A percentile compares a stretch with the other conserved stretches of the same genome.
Conservation (phyloP, 257 asterid species). For the Salvia miltiorrhiza region DNA sequence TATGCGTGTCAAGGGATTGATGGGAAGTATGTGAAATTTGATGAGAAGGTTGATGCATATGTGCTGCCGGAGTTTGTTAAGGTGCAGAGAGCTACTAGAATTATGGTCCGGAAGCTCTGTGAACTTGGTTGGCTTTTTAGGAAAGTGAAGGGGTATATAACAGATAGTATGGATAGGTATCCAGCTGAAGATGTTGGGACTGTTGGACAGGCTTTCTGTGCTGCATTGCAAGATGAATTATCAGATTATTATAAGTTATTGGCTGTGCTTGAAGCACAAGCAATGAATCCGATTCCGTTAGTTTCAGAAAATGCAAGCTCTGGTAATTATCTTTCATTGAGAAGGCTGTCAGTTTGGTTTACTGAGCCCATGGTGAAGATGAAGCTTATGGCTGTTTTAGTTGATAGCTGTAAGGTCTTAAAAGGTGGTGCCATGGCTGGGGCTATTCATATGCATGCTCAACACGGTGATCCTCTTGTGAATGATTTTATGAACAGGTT, state of each 20-base stretch:
- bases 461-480: slow-evolving; percentile 97
- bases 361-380: slow-evolving; percentile 96
- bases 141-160: slow-evolving; percentile 74
- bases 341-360: slow-evolving; percentile 95
- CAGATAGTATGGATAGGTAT: slow-evolving; percentile 64
- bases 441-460: slow-evolving; percentile 95
- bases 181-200: slow-evolving; percentile 93
- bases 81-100: slow-evolving; percentile 67
- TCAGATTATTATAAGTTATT: slow-evolving; percentile 80
- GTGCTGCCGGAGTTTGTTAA: slow-evolving; percentile 57
- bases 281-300: slow-evolving; percentile 93
- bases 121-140: slow-evolving; percentile 95
- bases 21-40: slow-evolving; percentile 75
- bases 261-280: slow-evolving; percentile 92
- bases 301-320: slow-evolving; percentile 59
- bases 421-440: slow-evolving; percentile 99
- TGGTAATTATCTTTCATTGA: slow-evolving; percentile 77
- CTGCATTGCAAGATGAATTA: slow-evolving; percentile 92
- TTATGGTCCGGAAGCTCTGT: slow-evolving; percentile 74
- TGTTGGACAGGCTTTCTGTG: slow-evolving; percentile 97
- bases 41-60: slow-evolving; percentile 63
- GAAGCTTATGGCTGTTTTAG: slow-evolving; percentile 98
- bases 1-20: slow-evolving; percentile 97
- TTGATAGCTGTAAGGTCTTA: slow-evolving; percentile 83
- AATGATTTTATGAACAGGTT: slow-evolving; percentile 86